Base-by-base conservation (phyloP, 2,329 filamentous ascomycete genomes). In the Scedosporium aurantiacum region DNA sequence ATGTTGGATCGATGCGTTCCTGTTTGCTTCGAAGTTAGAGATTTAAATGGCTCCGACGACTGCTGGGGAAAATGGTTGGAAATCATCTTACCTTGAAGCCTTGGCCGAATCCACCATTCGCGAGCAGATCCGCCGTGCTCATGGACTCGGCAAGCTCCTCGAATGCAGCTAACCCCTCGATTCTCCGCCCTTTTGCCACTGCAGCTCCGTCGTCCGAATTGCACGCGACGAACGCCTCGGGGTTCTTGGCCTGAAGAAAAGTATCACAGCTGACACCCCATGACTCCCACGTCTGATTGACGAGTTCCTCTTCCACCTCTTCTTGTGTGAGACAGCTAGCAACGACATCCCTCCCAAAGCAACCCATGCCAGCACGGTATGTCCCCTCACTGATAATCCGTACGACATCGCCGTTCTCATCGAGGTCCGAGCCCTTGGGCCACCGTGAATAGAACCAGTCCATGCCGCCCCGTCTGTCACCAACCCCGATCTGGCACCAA, bases 401-500 rank as follows among this genome's bases (percentile, higher is more conserved):
- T 50, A 93, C 78, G 8, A 80, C 81, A 61, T 89, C 79, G 1
- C 88, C 87, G 54, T 86, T 72, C 60, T 82, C 77, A 67, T 93
- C 86, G 2, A 86, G 68, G 68, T 93, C 89, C 25, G 79, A 79
- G 0, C 89, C 89, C 54, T 80, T 82, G 7, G 90, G 89, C 85
- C 87, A 93, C 62, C 87, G 82, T 57, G 87, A 84, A 66, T 88
- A 86, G 67, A 96, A 90, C 93, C 95, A 99, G 67, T 93, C 89
- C 54, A 96, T 82, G 0, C 94, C 93, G 21, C 89, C 89, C 66
- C 89, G 89, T n/a, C 84, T 79, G 70, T 96, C 94, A 4, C 94
- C 95, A 8, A 99, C 85, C 0, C 88, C 91, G 74, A 97, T 91
- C 71, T 99, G 94, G 71, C 95, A 99, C 93, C 93, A 99, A 70